A percentile compares a stretch with the other conserved stretches of the same genome.
Evolutionary conservation across 768 basidiomycete species (phyloP).

Genomic region (Russula sp.): DNA sequence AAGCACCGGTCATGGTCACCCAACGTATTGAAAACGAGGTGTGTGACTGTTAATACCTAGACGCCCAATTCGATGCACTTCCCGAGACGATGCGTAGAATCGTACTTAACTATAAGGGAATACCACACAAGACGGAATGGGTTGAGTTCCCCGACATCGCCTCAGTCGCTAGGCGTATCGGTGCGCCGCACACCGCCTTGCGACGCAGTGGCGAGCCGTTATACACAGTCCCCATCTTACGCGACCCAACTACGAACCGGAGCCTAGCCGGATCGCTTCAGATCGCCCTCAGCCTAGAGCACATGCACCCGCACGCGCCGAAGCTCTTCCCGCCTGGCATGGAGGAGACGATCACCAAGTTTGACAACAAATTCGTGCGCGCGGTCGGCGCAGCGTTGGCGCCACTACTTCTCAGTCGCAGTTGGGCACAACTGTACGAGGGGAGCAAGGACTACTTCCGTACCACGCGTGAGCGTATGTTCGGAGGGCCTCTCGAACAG

Average conservation of each 20-base stretch:
- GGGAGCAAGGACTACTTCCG: slow-evolving; percentile 38
- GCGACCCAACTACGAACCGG: slow-evolving; percentile 14
- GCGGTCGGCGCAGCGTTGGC: slow-evolving; percentile 1
- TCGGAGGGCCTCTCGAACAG: slow-evolving; percentile 37
- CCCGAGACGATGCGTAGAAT: slow-evolving; percentile 24
- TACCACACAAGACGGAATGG: slow-evolving; percentile 35
- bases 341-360: slow-evolving; percentile 17
- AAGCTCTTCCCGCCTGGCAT: slow-evolving; percentile 24
- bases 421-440: slow-evolving; percentile 29
- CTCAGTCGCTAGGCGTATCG: neutral
- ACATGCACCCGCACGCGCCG: slow-evolving; percentile 38
- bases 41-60: neutral
- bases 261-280: slow-evolving; percentile 37
- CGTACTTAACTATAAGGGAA: slow-evolving; percentile 30
- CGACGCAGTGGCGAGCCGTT: neutral
- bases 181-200: neutral
- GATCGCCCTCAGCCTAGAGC: slow-evolving; percentile 46
- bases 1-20: slow-evolving; percentile 30
- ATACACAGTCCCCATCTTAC: neutral
- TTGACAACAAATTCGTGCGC: slow-evolving; percentile 26
- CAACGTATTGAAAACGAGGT: slow-evolving; percentile 33
- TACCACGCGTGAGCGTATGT: slow-evolving; percentile 31
- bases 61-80: neutral
- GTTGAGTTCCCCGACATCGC: neutral
- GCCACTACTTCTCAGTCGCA: slow-evolving; percentile 13